phyloP scores from a whole-genome alignment of 2,329 filamentous ascomycete genomes.

The Penicillium aurantiogriseum region DNA sequence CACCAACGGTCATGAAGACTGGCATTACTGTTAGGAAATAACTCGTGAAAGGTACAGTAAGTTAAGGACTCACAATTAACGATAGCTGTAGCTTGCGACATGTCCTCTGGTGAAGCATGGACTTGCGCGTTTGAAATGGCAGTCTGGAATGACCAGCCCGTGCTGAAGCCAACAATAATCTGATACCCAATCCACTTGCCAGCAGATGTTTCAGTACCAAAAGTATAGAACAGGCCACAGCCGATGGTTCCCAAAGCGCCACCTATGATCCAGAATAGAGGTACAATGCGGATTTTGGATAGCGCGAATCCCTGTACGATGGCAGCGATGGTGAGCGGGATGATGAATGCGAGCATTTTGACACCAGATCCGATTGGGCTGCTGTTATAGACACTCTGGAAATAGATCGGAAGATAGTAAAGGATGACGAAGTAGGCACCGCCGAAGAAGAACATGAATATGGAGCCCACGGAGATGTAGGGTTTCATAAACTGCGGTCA shows the following conservation, averaged over 20 bases:
- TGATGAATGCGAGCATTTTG: slow-evolving; percentile 44
- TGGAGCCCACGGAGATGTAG: slow-evolving; percentile 32
- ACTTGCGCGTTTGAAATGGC: slow-evolving; percentile 1
- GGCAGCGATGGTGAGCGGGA: slow-evolving; percentile 32
- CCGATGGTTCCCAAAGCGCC: slow-evolving; percentile 30
- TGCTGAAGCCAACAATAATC: slow-evolving; percentile 22
- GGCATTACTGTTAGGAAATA: not conserved
- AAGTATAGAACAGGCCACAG: slow-evolving; percentile 35
- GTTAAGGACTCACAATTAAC: not conserved
- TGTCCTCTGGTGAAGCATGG: not conserved
- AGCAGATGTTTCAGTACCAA: slow-evolving; percentile 26
- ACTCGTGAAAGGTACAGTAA: not conserved
- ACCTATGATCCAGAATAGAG: slow-evolving; percentile 30
- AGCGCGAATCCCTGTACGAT: slow-evolving; percentile 31
- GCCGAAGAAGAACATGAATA: slow-evolving; percentile 39
- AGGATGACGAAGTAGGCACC: slow-evolving; percentile 34
- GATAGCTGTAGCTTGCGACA: slow-evolving; percentile 1
- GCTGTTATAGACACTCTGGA: slow-evolving; percentile 40
- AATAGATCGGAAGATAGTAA: slow-evolving; percentile 33
- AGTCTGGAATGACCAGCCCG: slow-evolving; percentile 22
- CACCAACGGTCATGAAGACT: slow-evolving; percentile 17
- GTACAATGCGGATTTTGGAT: slow-evolving; percentile 27
- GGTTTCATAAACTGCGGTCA: slow-evolving; percentile 21
- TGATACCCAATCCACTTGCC: slow-evolving; percentile 28
- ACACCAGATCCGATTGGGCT: slow-evolving; percentile 40